phyloP scores from a whole-genome alignment of 1,284 basidiomycete genomes.

The Naganishia albida region DNA sequence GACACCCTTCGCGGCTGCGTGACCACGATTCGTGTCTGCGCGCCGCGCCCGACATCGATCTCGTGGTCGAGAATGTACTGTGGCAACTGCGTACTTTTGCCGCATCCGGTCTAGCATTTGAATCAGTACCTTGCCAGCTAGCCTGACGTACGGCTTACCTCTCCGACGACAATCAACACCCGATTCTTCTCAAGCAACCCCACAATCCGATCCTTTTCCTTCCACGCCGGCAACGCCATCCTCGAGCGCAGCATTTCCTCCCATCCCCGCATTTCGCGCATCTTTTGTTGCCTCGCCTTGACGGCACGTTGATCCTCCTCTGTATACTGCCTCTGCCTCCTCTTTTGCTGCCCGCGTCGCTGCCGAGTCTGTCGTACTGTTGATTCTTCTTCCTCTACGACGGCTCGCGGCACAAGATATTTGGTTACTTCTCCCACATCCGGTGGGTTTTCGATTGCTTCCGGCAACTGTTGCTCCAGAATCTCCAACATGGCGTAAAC shows the following conservation, averaged over 20 bases:
- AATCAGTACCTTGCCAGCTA: conserved; percentile 29
- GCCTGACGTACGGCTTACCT: conserved; percentile 62
- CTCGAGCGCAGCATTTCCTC: conserved; percentile 62
- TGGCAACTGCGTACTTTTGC: conserved; percentile 75
- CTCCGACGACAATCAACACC: conserved; percentile 79
- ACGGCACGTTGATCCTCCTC: conserved; percentile 63
- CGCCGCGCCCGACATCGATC: conserved; percentile 66
- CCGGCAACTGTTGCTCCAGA: conserved; percentile 69
- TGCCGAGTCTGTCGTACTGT: conserved; percentile 23
- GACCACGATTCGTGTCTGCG: conserved; percentile 74
- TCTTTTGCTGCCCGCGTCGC: conserved; percentile 15
- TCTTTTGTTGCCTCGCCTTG: conserved; percentile 54
- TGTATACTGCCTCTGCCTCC: conserved; percentile 52
- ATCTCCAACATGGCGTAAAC: conserved; percentile 73
- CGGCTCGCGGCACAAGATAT: conserved; percentile 60
- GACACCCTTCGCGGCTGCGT: conserved; percentile 90
- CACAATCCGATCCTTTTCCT: conserved; percentile 67
- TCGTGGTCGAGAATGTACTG: conserved; percentile 84
- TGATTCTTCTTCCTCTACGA: conserved; percentile 34
- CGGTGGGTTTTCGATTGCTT: conserved; percentile 68
- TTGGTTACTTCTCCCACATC: conserved; percentile 67
- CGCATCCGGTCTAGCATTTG: conserved; percentile 67
- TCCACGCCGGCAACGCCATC: conserved; percentile 73
- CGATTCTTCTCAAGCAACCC: conserved; percentile 62
- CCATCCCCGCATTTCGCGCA: conserved; percentile 61